Evolutionary conservation across 331 rosid genomes (phyloP), one percentile per base, ranked within the genome.

Genomic region (Phaseolus coccineus): DNA sequence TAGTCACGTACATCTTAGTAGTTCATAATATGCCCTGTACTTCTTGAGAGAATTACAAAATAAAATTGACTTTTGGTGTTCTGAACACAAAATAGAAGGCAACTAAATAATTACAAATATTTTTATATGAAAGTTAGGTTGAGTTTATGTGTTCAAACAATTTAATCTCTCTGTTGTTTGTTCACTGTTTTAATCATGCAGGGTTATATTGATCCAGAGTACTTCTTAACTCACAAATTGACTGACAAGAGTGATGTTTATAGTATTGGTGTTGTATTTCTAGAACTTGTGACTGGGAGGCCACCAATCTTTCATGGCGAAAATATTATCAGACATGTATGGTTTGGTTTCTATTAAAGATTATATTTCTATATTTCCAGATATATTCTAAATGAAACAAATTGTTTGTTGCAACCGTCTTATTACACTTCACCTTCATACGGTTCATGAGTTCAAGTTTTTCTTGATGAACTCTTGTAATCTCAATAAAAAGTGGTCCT

Each of bases 121-220:
- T 14, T 39, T 42, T 27, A 22, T 31, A 52, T n/a, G 40, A 27
- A 19, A 8, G 56, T 19, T 30, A 27, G 15, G 57, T 58, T 57
- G 67, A 61, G 52, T 76, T 59, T 28, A 48, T 57, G 30, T 15
- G 28, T 74, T 71, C 71, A 66, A 68, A 61, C 25, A 31, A 72
- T 37, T 72, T 72, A 40, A 19, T 75, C 27, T 68, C 58, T 58
- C 31, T 31, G 7, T 65, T 76, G 47, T 68, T 77, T 46, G 16
- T 62, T 70, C 11, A 37, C 5, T 77, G 47, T 53, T 74, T 74
- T 48, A 65, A 50, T 73, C 71, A 72, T 79, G 70, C 87, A 92
- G 97, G 99, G 99, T 66, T 95, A 95, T 78, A 86, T 95, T 31
- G 98, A 95, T 86, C 98, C 98, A n/a, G 98, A 95, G 85, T 95